Evolutionary conservation across 768 basidiomycete genomes (phyloP).

Genomic region (Neoboletus brunneissimus): DNA sequence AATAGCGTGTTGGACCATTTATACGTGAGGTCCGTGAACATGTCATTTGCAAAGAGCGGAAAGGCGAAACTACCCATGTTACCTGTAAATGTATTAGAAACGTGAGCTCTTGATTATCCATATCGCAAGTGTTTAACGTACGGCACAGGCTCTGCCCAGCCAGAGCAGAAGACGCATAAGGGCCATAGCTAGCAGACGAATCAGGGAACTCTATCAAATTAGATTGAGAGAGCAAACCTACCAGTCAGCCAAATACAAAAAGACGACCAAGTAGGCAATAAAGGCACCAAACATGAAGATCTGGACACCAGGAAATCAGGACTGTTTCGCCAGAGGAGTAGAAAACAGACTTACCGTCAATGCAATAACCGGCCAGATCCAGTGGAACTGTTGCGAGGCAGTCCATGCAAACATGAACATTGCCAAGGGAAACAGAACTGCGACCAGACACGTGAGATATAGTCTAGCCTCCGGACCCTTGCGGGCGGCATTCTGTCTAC

Average conservation of each 20-base stretch:
- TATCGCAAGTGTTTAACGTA: conserved; percentile 24
- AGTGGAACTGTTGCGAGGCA: conserved; percentile 49
- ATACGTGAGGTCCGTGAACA: conserved; percentile 54
- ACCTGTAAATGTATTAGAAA: conserved; percentile 30
- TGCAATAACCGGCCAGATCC: conserved; percentile 45
- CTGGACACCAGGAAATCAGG: conserved; percentile 21
- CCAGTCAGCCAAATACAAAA: conserved; percentile 61
- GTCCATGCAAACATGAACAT: conserved; percentile 76
- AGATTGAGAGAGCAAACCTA: conserved; percentile 23
- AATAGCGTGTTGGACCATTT: conserved; percentile 59
- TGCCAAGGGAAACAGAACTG: conserved; percentile 48
- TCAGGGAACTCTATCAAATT: background rate
- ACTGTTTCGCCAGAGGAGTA: background rate
- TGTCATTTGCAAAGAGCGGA: conserved; percentile 58
- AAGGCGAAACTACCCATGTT: conserved; percentile 52
- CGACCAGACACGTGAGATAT: conserved; percentile 53
- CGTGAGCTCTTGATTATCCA: background rate
- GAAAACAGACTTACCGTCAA: conserved; percentile 4
- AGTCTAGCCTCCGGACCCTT: conserved; percentile 55
- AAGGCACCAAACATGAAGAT: conserved; percentile 50
- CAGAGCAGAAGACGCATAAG: conserved; percentile 63
- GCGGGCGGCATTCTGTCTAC: conserved; percentile 27
- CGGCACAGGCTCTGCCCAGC: conserved; percentile 62
- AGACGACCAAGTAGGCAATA: conserved; percentile 53
- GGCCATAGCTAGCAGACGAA: conserved; percentile 41